phyloP scores from a whole-genome alignment of 108 stramenopile species.

The Nitzschia putrida region DNA sequence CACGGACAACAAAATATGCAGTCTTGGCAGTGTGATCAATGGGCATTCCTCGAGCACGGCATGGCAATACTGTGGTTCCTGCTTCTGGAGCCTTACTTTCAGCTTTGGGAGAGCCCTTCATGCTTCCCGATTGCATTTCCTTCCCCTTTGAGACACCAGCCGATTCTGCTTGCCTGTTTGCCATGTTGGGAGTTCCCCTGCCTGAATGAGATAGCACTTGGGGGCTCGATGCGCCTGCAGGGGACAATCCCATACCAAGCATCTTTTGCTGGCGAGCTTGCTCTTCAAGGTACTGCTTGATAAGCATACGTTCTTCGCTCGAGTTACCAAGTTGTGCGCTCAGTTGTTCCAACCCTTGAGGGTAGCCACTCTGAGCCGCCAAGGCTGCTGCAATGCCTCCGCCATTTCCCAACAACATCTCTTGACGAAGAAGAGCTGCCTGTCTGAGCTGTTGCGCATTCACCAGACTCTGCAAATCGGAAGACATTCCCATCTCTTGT shows the following conservation, averaged over 20 bases:
- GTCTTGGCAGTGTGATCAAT: constrained; percentile 80
- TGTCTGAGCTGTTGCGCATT: constrained; percentile 21
- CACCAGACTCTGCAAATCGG: constrained; percentile 1
- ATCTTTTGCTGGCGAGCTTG: constrained; percentile 11
- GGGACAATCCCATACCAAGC: constrained; percentile 1
- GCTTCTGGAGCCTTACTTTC: background rate
- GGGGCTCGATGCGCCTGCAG: background rate
- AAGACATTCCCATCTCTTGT: constrained; percentile 14
- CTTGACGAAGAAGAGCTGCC: constrained; percentile 26
- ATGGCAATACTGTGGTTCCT: constrained; percentile 47
- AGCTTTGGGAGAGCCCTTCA: background rate
- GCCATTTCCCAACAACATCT: background rate
- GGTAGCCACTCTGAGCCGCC: no score
- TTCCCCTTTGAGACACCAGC: background rate
- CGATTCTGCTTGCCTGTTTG: background rate
- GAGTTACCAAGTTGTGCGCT: no score
- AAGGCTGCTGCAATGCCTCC: background rate
- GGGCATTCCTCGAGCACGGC: constrained; percentile 80
- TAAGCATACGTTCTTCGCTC: constrained; percentile 6
- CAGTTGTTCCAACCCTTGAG: background rate
- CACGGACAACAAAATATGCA: constrained; percentile 76
- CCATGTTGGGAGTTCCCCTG: background rate
- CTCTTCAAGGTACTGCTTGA: constrained; percentile 13
- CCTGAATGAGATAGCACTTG: background rate
- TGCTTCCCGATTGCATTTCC: background rate